A percentile compares a stretch with the other conserved stretches of the same genome.
Conservation (phyloP, 2,329 filamentous ascomycete species). For the Tolypocladium inflatum region DNA sequence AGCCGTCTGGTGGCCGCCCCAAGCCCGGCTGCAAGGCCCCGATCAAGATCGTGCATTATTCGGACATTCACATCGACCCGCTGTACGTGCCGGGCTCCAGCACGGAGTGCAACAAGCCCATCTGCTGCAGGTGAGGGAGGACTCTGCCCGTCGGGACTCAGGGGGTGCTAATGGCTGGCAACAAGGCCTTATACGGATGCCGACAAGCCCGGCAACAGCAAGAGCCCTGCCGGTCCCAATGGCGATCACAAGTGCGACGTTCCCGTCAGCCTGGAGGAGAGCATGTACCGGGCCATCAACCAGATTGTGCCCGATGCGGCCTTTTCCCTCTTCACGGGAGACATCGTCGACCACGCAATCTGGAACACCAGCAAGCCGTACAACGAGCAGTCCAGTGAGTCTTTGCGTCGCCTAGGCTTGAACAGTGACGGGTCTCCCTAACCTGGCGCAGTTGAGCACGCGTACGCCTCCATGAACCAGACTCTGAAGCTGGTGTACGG, state of each 20-base stretch:
- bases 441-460: constrained; percentile 24
- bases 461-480: constrained; percentile 35
- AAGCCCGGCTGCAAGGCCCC: constrained; percentile 33
- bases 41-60: constrained; percentile 48
- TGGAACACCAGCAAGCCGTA: constrained; percentile 32
- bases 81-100: constrained; percentile 43
- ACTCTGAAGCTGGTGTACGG: constrained; percentile 36
- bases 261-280: constrained; percentile 40
- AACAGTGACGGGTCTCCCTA: not conserved
- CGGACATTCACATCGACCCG: constrained; percentile 50
- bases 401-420: too few relatives aligned
- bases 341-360: constrained; percentile 43
- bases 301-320: constrained; percentile 33
- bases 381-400: constrained; percentile 20
- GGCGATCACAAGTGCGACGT: constrained; percentile 45
- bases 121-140: constrained; percentile 41
- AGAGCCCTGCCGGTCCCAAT: constrained; percentile 38
- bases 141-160: too few relatives aligned
- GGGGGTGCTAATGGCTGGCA: constrained; percentile 4
- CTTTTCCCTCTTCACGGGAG: constrained; percentile 51
- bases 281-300: constrained; percentile 43
- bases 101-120: constrained; percentile 46
- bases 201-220: constrained; percentile 37
- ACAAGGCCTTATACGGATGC: constrained; percentile 32
- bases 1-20: constrained; percentile 26